These are phyloP conservation scores for Euphorbia peplus DNA, from an alignment of 345 rosid genomes.

Conservation along the genomic window DNA sequence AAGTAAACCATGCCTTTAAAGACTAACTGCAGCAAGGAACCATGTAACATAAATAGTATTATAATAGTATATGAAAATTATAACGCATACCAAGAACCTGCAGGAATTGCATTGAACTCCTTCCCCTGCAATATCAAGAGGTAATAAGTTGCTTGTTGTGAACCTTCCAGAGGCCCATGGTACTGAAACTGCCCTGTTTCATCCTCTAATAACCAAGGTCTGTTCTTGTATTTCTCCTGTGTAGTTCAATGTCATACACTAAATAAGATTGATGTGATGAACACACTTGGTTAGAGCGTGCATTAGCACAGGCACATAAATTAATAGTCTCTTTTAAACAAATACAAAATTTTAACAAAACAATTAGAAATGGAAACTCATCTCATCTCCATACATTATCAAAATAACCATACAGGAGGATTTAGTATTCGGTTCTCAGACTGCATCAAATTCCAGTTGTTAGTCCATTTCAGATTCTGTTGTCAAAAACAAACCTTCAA, in stretches of 20 bases:
- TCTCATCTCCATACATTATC: neutral
- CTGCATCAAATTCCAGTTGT: neutral
- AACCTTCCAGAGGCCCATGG: slow-evolving; percentile 93
- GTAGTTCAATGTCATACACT: neutral
- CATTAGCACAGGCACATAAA: neutral
- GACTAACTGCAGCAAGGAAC: neutral
- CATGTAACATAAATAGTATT: neutral
- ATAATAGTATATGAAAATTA: neutral
- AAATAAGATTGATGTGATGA: neutral
- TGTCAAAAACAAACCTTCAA: neutral
- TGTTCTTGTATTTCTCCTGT: slow-evolving; percentile 91
- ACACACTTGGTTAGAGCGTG: neutral
- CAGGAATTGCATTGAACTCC: slow-evolving; percentile 87
- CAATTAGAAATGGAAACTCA: neutral
- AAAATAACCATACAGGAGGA: neutral
- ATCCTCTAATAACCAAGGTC: slow-evolving; percentile 94
- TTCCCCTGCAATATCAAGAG: slow-evolving; percentile 78
- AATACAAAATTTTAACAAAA: neutral
- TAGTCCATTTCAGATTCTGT: neutral
- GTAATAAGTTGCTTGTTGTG: slow-evolving; percentile 93
- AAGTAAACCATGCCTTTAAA: neutral
- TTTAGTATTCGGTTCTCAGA: neutral
- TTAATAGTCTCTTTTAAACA: neutral
- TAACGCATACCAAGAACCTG: slow-evolving; percentile 79
- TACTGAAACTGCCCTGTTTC: slow-evolving; percentile 92